phyloP scores from a whole-genome alignment of 768 basidiomycete genomes.

The Naganishia randhawae region DNA sequence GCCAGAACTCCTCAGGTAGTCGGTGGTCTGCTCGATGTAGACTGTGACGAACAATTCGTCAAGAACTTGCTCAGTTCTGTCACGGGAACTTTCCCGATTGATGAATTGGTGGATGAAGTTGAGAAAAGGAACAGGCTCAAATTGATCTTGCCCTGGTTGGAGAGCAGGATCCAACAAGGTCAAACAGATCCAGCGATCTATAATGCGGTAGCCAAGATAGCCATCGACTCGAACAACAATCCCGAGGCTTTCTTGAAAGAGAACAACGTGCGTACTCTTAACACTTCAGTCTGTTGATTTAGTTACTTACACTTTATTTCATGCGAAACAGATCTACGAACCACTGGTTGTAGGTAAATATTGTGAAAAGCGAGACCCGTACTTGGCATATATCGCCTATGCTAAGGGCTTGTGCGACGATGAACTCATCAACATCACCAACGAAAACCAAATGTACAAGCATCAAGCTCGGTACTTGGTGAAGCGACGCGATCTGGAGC shows the following conservation, averaged over 20 bases:
- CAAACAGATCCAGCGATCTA: slow-evolving; percentile 88
- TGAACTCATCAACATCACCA: slow-evolving; percentile 92
- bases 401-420: slow-evolving; percentile 99
- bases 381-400: slow-evolving; percentile 97
- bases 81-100: slow-evolving; percentile 93
- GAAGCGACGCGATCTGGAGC: slow-evolving; percentile 87
- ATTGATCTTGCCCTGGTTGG: slow-evolving; percentile 94
- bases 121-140: slow-evolving; percentile 94
- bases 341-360: slow-evolving; percentile 97
- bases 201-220: slow-evolving; percentile 98
- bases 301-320: not conserved
- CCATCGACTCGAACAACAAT: slow-evolving; percentile 98
- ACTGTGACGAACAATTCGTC: slow-evolving; percentile 93
- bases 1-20: slow-evolving; percentile 94
- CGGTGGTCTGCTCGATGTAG: slow-evolving; percentile 92
- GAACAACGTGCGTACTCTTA: slow-evolving; percentile 70
- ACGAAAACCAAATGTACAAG: slow-evolving; percentile 99
- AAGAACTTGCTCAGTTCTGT: slow-evolving; percentile 90
- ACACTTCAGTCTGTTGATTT: not conserved
- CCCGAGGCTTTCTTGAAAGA: slow-evolving; percentile 97
- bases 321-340: slow-evolving; percentile 70
- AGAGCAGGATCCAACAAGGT: slow-evolving; percentile 86
- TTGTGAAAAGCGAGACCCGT: slow-evolving; percentile 97
- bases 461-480: slow-evolving; percentile 97
- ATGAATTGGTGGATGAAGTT: slow-evolving; percentile 95